Conservation (phyloP, 257 asterid species). For the Solanum habrochaites region DNA sequence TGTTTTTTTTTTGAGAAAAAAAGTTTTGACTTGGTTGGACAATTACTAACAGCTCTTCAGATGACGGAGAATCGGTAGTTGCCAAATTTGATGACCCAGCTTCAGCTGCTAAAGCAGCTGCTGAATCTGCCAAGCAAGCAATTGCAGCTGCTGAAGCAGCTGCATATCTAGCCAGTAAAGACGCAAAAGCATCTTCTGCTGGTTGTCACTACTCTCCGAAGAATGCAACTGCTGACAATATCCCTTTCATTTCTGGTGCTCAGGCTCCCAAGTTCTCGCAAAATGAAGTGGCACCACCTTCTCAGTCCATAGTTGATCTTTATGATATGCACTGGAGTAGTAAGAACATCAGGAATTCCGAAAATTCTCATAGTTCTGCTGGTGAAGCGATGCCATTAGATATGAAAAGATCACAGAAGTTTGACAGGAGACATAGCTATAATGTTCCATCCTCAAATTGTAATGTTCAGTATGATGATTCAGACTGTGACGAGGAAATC, state of each 20-base stretch:
- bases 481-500: constrained; percentile 64
- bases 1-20: background rate
- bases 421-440: constrained; percentile 52
- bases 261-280: constrained; percentile 6
- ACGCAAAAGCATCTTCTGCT: constrained; percentile 22
- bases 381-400: constrained; percentile 1
- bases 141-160: constrained; percentile 93
- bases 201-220: constrained; percentile 4
- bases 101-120: constrained; percentile 84
- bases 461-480: constrained; percentile 37
- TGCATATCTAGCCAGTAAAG: constrained; percentile 43
- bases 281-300: constrained; percentile 4
- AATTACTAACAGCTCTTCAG: constrained; percentile 1
- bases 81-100: constrained; percentile 43
- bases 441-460: constrained; percentile 27
- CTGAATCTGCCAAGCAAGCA: constrained; percentile 61
- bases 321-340: constrained; percentile 13
- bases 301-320: constrained; percentile 3
- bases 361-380: background rate
- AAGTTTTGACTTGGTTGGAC: background rate
- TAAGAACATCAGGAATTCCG: constrained; percentile 8
- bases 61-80: constrained; percentile 28
- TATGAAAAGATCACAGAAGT: constrained; percentile 18
- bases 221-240: background rate
- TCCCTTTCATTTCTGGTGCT: background rate